Evolutionary conservation across 495 filamentous ascomycete species (phyloP), one percentile per base, ranked within the genome.

Genomic region (Ramalina intermedia): DNA sequence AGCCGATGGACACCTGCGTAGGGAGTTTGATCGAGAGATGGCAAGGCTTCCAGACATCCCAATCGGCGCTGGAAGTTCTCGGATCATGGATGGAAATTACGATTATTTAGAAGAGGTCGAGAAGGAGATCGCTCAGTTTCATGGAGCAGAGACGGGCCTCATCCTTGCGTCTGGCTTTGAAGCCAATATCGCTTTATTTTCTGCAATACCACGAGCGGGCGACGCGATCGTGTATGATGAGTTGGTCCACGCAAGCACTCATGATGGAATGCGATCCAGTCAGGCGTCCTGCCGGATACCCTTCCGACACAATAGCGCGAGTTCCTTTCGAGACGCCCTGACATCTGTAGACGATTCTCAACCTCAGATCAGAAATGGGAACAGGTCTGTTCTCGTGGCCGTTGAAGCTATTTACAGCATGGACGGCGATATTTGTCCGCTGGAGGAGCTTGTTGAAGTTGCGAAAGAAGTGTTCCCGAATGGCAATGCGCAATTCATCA

Each of bases 361-460:
- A 33, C 42, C 58, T 0, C 17, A 46, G 13, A 46, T 75, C n/a
- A 40, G 44, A 29, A 42, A 58, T 4, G 69, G 69, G 0, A 54
- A 59, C 4, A 53, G 59, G 7, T 70, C 67, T 56, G 63, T 72
- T 7, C 80, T 90, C 55, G 68, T 90, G 18, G 78, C 79, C 1
- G 67, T 88, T 1, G 85, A 91, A 57, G 72, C 73, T 2, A 64
- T 88, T n/a, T 91, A 91, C 60, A 85, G 80, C 48, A 91, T 91
- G 85, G 84, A 90, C 58, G 85, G 85, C 0, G 84, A 88, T 61
- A 56, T 85, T 8, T 75, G 73, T 9, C 82, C 81, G 0, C 64
- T 91, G 14, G 54, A 59, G 14, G 67, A 78, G 20, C 72, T 88
- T 35, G 66, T 83, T 1, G 55, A 65, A 6, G 55, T 72, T 1